phyloP scores from a whole-genome alignment of 192 early-diverging fungal species.

The Coemansia sp. region DNA sequence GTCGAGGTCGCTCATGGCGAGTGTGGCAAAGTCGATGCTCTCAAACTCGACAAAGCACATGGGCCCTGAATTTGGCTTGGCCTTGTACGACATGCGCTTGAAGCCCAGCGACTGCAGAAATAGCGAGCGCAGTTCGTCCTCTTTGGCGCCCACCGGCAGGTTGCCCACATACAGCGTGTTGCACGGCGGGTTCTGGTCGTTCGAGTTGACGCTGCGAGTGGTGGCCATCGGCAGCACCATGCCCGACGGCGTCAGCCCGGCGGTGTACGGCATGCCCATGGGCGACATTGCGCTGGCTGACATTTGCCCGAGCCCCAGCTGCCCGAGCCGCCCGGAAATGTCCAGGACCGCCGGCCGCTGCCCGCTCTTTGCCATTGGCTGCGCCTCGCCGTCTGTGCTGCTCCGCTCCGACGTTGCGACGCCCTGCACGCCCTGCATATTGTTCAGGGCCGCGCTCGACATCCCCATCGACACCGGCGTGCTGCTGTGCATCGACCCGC shows the following conservation, averaged over 20 bases:
- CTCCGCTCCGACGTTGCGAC: slow-evolving; percentile 40
- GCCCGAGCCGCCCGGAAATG: slow-evolving; percentile 41
- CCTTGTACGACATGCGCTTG: slow-evolving; percentile 85
- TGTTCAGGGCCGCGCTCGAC: slow-evolving; percentile 9
- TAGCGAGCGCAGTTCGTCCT: slow-evolving; percentile 83
- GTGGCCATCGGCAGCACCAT: slow-evolving; percentile 53
- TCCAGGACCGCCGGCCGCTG: slow-evolving; percentile 48
- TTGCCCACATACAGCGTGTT: slow-evolving; percentile 99
- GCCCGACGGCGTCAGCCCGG: slow-evolving; percentile 30
- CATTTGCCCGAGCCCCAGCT: slow-evolving; percentile 41
- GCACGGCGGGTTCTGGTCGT: slow-evolving; percentile 98
- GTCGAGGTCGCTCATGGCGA: slow-evolving; percentile 82
- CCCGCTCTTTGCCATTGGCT: slow-evolving; percentile 38
- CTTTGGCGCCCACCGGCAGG: slow-evolving; percentile 80
- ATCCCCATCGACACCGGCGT: slow-evolving; percentile 35
- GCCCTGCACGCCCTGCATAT: background rate
- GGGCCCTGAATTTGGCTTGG: slow-evolving; percentile 83
- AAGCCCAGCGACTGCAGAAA: slow-evolving; percentile 84
- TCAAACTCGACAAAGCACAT: slow-evolving; percentile 99
- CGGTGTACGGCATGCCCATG: slow-evolving; percentile 44
- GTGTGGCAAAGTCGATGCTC: slow-evolving; percentile 85
- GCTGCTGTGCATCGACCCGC: slow-evolving; percentile 49
- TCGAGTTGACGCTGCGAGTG: slow-evolving; percentile 57
- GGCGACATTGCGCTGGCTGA: slow-evolving; percentile 44
- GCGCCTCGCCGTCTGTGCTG: slow-evolving; percentile 40